A percentile compares a stretch with the other conserved stretches of the same genome.
phyloP scores from a whole-genome alignment of 1,139 yeast genomes.

The Blastobotrys apis region DNA sequence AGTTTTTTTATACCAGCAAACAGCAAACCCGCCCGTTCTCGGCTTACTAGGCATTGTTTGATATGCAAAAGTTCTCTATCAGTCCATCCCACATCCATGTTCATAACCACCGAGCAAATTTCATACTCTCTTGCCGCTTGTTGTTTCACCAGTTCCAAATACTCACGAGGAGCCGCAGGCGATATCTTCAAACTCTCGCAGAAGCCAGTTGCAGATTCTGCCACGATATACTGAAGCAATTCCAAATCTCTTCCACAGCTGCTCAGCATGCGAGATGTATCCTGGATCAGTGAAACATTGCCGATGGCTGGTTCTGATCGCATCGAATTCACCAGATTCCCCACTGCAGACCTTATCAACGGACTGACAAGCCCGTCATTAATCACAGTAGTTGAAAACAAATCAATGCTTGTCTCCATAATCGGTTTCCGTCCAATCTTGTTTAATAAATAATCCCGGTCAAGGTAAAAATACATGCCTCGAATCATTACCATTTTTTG shows the following conservation, averaged over 20 bases:
- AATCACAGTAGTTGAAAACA: constrained; percentile 17
- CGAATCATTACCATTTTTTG: constrained; percentile 26
- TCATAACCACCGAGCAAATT: background rate
- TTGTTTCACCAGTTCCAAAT: background rate
- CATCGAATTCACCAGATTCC: background rate
- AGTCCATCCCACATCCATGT: background rate
- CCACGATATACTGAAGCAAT: background rate
- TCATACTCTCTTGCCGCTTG: background rate
- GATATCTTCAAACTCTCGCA: background rate
- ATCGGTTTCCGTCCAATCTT: constrained; percentile 28
- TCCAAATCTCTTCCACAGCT: background rate
- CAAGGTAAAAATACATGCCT: constrained; percentile 36
- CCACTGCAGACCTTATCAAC: background rate
- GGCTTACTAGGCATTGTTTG: background rate
- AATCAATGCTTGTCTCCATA: constrained; percentile 23
- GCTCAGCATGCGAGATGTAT: constrained; percentile 3
- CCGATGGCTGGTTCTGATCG: background rate
- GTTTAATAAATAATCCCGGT: constrained; percentile 35
- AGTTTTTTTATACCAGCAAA: constrained; percentile 4
- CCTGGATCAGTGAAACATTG: background rate
- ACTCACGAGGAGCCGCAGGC: background rate
- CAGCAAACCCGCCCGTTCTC: background rate
- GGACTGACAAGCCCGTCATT: background rate
- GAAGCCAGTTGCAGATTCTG: background rate
- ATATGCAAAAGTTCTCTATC: background rate